Evolutionary conservation across 108 stramenopile genomes (phyloP).

Genomic region (Skeletonema tropicum): DNA sequence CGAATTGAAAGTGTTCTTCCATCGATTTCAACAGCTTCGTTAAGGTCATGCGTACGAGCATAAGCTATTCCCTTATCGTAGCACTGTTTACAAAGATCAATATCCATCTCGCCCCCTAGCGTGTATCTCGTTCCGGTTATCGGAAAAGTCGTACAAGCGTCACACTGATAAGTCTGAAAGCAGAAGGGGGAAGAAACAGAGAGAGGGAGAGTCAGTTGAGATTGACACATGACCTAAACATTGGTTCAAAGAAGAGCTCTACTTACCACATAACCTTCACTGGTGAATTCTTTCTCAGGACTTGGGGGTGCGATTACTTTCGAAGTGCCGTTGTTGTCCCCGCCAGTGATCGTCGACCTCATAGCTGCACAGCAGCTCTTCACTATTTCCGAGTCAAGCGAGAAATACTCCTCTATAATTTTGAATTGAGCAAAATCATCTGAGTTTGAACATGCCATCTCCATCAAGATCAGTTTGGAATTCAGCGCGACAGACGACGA

Average conservation of each 20-base stretch:
- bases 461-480: slow-evolving; percentile 40
- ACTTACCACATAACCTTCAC: slow-evolving; percentile 7
- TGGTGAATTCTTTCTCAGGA: slow-evolving; percentile 21
- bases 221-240: neutral
- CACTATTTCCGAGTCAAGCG: slow-evolving; percentile 27
- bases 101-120: slow-evolving; percentile 66
- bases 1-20: slow-evolving; percentile 45
- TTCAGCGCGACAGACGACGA: slow-evolving; percentile 14
- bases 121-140: slow-evolving; percentile 66
- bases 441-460: slow-evolving; percentile 32
- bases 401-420: slow-evolving; percentile 24
- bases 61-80: slow-evolving; percentile 52
- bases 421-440: slow-evolving; percentile 45
- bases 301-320: slow-evolving; percentile 1
- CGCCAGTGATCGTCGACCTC: slow-evolving; percentile 3
- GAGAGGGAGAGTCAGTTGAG: neutral
- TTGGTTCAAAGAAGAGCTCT: neutral
- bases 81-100: slow-evolving; percentile 65
- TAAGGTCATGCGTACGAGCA: slow-evolving; percentile 46
- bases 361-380: slow-evolving; percentile 41
- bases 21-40: slow-evolving; percentile 58
- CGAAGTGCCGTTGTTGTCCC: slow-evolving; percentile 3
- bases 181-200: neutral
- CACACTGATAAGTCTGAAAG: slow-evolving; percentile 67
- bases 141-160: slow-evolving; percentile 70